Base-by-base conservation (phyloP, 2,329 filamentous ascomycete species). In the Fusarium sp. region DNA sequence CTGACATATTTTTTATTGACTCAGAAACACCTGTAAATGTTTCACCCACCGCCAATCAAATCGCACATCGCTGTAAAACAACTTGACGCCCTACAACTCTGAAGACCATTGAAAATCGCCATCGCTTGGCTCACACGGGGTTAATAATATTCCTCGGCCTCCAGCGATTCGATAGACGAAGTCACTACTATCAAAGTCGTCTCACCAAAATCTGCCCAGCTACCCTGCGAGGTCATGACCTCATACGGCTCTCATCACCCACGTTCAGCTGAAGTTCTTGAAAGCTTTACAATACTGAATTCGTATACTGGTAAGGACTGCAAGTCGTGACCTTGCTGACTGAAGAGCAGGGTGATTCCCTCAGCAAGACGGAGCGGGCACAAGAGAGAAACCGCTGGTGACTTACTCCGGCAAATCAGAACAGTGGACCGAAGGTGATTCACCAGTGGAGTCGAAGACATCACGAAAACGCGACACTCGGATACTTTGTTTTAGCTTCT, bases 11-110 rank as follows among this genome's bases (percentile, higher is more conserved):
- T 49, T 43, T 67, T 57, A 42, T 66, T 76, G 69, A 73, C 60
- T 66, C 72, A 75, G 66, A 76, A 61, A 68, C 70, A 63, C 71
- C 65, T 72, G 75, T 78, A 77, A 78, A 73, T 72, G 67, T 75
- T 68, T 71, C 73, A 71, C 72, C 63, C 55, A 59, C 65, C 70
- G 65, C 71, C 70, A 76, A 68, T 59, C 67, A 63, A 62, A 65
- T 71, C 66, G 33, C 65, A 62, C 51, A 73, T 58, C 70, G 71
- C 72, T 76, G 77, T 78, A 75, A 63, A 78, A 76, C 63, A 70
- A 70, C 63, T 64, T 72, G 60, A 72, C 67, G 58, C 63, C 67
- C 64, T 69, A 67, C 66, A 71, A 69, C 69, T 46, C 39, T 60
- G 51, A 52, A 63, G 56, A 42, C 33, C 47, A 42, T 61, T 64